Conservation (phyloP, 73 alveolate species). For the Halteria grandinella region DNA sequence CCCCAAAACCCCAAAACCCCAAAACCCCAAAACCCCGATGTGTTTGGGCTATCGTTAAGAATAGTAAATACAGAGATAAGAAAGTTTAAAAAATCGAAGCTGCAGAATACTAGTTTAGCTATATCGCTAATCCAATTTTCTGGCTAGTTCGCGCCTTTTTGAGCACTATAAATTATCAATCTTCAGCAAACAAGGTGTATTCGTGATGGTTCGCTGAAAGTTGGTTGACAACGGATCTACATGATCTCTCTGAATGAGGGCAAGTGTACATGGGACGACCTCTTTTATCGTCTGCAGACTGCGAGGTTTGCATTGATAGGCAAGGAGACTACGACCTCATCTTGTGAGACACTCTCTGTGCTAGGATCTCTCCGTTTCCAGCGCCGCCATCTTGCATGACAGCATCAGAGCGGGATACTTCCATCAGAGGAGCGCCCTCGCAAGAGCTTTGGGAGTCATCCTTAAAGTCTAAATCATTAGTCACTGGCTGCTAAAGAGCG, state of each 20-base stretch:
- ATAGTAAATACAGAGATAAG: background rate
- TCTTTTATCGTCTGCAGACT: background rate
- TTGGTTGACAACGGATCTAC: background rate
- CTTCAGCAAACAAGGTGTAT: constrained; percentile 22
- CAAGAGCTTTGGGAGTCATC: background rate
- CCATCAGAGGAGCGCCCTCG: background rate
- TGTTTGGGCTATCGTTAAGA: background rate
- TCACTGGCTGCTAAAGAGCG: background rate
- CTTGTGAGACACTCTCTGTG: background rate
- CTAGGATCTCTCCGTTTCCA: background rate
- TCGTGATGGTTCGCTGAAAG: constrained; percentile 13
- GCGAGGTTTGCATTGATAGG: background rate
- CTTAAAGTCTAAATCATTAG: background rate
- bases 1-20: constrained; percentile 54
- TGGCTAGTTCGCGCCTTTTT: too few species aligned
- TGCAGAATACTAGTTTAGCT: too few species aligned
- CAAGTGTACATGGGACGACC: too few species aligned
- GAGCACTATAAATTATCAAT: constrained; percentile 5
- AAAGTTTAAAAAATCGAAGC: too few species aligned
- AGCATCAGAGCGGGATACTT: too few species aligned
- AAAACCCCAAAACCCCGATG: background rate
- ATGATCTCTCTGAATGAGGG: background rate
- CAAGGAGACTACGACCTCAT: background rate
- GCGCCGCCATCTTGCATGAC: background rate
- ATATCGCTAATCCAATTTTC: too few species aligned